phyloP scores from a whole-genome alignment of 805 yeast genomes.

The Metschnikowia arizonensis region DNA sequence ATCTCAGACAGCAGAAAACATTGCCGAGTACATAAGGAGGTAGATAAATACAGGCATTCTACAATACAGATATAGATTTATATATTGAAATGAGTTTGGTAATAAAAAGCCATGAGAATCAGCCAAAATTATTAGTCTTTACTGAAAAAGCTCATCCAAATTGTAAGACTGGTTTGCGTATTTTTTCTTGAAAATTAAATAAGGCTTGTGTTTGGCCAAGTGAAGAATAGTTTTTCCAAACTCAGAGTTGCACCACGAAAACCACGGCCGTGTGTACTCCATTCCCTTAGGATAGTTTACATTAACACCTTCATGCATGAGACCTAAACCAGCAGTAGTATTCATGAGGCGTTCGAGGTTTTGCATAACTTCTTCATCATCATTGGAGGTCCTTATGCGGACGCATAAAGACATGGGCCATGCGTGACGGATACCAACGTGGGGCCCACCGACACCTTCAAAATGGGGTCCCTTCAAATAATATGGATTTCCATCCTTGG shows the following conservation, averaged over 20 bases:
- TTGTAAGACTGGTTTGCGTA: constrained; percentile 26
- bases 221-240: constrained; percentile 84
- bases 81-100: neutral
- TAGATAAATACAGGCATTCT: neutral
- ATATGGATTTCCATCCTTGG: constrained; percentile 73
- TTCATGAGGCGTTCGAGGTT: constrained; percentile 49
- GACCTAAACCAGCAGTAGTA: constrained; percentile 70
- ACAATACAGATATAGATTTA: neutral
- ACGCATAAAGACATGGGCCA: constrained; percentile 90
- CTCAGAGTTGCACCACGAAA: constrained; percentile 92
- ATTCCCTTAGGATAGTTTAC: constrained; percentile 49
- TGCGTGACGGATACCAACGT: constrained; percentile 71
- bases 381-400: constrained; percentile 67
- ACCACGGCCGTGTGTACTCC: constrained; percentile 80
- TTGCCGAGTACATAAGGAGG: constrained; percentile 56
- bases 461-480: constrained; percentile 59
- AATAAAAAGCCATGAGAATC: neutral
- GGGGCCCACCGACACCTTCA: constrained; percentile 88
- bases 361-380: constrained; percentile 61
- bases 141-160: constrained; percentile 23
- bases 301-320: constrained; percentile 78
- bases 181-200: constrained; percentile 55
- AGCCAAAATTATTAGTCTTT: neutral
- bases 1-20: constrained; percentile 65
- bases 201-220: constrained; percentile 68